A percentile compares a stretch with the other conserved stretches of the same genome.
These are phyloP conservation scores for Phylloporus sp. DNA, from an alignment of 768 basidiomycete genomes.

Conservation along the genomic window DNA sequence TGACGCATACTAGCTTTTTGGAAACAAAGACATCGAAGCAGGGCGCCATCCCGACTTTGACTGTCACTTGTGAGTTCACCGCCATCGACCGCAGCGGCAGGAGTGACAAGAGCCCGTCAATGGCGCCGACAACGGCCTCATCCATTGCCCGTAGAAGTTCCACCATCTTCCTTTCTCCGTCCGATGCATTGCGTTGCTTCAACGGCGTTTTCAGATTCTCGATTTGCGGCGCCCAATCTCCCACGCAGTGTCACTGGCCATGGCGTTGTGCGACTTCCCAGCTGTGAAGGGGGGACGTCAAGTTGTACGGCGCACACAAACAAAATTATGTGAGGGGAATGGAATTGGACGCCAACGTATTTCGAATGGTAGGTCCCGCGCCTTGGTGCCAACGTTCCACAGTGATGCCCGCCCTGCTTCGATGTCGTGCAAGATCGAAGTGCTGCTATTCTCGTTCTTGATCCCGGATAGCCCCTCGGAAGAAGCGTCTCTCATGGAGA, in stretches of 20 bases:
- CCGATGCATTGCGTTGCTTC: slow-evolving; percentile 35
- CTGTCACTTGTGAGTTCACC: too few relatives aligned
- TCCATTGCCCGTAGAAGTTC: slow-evolving; percentile 40
- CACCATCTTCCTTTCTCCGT: slow-evolving; percentile 40
- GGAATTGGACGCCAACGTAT: slow-evolving; percentile 42
- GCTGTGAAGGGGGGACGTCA: slow-evolving; percentile 35
- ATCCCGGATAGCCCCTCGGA: slow-evolving; percentile 32
- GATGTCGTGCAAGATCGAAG: slow-evolving; percentile 34
- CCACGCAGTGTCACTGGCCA: slow-evolving; percentile 42
- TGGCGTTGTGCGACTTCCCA: slow-evolving; percentile 46
- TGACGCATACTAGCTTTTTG: slow-evolving; percentile 29
- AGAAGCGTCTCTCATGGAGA: slow-evolving; percentile 28
- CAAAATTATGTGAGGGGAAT: slow-evolving; percentile 46
- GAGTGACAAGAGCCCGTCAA: too few relatives aligned
- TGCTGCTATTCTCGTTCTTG: slow-evolving; percentile 29
- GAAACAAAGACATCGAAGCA: slow-evolving; percentile 33
- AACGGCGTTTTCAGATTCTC: slow-evolving; percentile 47
- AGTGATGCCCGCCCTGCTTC: slow-evolving; percentile 20
- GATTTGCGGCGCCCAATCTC: slow-evolving; percentile 53
- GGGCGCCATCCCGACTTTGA: slow-evolving; percentile 44
- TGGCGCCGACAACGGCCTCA: slow-evolving; percentile 35
- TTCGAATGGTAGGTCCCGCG: slow-evolving; percentile 39
- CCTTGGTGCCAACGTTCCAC: not conserved
- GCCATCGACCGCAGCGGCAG: slow-evolving; percentile 38
- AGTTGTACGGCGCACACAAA: slow-evolving; percentile 34